Conservation (phyloP, 495 filamentous ascomycete species). For the Talaromyces liani region DNA sequence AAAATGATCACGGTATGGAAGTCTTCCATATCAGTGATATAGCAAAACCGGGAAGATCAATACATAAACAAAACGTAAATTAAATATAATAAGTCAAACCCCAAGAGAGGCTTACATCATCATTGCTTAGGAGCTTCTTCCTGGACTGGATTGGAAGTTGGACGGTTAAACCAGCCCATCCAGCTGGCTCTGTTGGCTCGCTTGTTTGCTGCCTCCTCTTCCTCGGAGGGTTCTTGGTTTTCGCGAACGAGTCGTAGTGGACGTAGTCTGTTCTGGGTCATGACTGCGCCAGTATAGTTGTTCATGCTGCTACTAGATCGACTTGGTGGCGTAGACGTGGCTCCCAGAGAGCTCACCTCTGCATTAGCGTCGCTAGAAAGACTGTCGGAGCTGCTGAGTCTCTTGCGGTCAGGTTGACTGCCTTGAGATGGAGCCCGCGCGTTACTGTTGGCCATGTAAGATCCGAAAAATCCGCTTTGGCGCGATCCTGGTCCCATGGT, state of each 20-base stretch:
- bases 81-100: background rate
- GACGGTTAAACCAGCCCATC: slow-evolving; percentile 50
- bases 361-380: slow-evolving; percentile 51
- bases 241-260: slow-evolving; percentile 83
- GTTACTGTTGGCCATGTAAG: slow-evolving; percentile 37
- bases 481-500: slow-evolving; percentile 37
- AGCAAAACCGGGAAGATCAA: background rate
- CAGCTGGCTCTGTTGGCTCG: slow-evolving; percentile 55
- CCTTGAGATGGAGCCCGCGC: slow-evolving; percentile 43
- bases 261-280: slow-evolving; percentile 71
- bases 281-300: slow-evolving; percentile 49
- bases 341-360: slow-evolving; percentile 38
- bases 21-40: background rate
- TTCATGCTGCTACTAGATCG: slow-evolving; percentile 48
- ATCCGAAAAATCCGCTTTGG: slow-evolving; percentile 33
- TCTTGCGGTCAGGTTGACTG: slow-evolving; percentile 34
- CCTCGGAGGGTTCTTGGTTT: slow-evolving; percentile 39
- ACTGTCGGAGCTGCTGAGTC: slow-evolving; percentile 52
- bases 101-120: background rate
- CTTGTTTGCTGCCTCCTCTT: slow-evolving; percentile 46
- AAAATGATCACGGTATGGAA: slow-evolving; percentile 1
- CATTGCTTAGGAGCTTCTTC: slow-evolving; percentile 5
- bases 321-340: slow-evolving; percentile 47
- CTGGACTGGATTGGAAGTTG: slow-evolving; percentile 1
- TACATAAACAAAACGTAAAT: background rate